Evolutionary conservation across 2,329 filamentous ascomycete species (phyloP), one percentile per base, ranked within the genome.

Genomic region (Neurospora crassa): DNA sequence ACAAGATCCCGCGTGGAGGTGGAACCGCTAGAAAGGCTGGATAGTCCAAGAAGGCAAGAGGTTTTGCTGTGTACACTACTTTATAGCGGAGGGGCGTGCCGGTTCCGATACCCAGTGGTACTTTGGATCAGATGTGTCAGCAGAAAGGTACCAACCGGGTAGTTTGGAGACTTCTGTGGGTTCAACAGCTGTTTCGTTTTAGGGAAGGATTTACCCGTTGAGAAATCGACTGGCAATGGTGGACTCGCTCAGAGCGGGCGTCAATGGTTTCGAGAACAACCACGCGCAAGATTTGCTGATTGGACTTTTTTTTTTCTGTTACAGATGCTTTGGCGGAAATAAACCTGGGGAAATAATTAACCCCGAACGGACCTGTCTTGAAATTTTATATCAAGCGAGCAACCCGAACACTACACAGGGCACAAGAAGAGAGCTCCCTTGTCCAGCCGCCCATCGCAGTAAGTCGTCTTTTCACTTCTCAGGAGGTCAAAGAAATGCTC

Each of bases 1-100:
- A 68, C 72, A 72, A 69, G 72, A 71, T 72, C 67, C 72, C 69
- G 72, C 71, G 63, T 69, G 69, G 67, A 45, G 18, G 71, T 72
- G 72, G 71, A 71, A 68, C 71, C 47, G 68, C 71, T 69, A 68
- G 67, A 67, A 67, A 59, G 53, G 53, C 53, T 63, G 53, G 53
- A 63, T 63, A 63, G 67, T 72, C 53, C 42, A 67, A 43, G 63
- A 68, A 67, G 43, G 40, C 24, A 45, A 72, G 67, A 34, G 43
- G 67, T 34, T 34, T 63, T 37, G 29, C 16, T 37, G 34, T 37
- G 34, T 63, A 37, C 29, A 29, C 29, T 29, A 29, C 24, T 29
- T 37, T 63, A 37, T 18, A 14, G 29, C 29, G 53, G 47, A 71
- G 70, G 42, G 70, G 34, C 45, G 69, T 71, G 68, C 71, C 72